phyloP scores from a whole-genome alignment of 257 asterid genomes.

The Rauvolfia tetraphylla region DNA sequence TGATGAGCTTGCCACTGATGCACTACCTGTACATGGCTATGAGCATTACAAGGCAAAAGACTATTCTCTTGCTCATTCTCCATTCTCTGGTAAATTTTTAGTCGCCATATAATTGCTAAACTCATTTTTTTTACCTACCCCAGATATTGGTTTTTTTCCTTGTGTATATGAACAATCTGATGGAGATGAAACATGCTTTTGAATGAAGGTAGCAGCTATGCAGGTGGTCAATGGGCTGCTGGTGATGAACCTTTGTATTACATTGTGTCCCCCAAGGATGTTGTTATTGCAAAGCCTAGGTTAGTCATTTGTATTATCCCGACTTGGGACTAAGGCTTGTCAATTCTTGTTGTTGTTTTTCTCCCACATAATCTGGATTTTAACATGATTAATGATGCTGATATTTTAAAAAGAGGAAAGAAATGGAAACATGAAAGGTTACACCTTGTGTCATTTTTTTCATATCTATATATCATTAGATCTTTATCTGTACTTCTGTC shows the following conservation, averaged over 20 bases:
- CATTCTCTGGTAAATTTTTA: conserved; percentile 73
- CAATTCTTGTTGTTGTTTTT: too few relatives aligned
- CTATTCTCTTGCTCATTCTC: conserved; percentile 93
- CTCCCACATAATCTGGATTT: conserved; percentile 9
- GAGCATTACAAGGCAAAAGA: conserved; percentile 99
- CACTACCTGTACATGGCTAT: conserved; percentile 89
- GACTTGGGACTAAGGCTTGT: too few relatives aligned
- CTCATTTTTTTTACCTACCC: not conserved
- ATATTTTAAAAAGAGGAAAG: not conserved
- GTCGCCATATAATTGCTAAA: conserved; percentile 13
- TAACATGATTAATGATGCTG: not conserved
- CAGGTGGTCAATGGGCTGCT: conserved; percentile 99
- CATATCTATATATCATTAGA: not conserved
- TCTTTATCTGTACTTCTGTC: not conserved
- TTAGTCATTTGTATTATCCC: conserved; percentile 35
- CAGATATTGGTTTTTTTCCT: not conserved
- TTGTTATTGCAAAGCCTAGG: conserved; percentile 99
- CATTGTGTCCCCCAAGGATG: conserved; percentile 97
- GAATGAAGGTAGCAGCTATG: conserved; percentile 84
- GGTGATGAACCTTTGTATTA: conserved; percentile 95
- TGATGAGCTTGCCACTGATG: conserved; percentile 98
- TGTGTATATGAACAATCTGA: conserved; percentile 10
- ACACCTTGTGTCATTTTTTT: not conserved
- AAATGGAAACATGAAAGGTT: too few relatives aligned
- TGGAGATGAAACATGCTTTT: conserved; percentile 31